phyloP scores from a whole-genome alignment of 345 rosid species.

The Brassica rapa region DNA sequence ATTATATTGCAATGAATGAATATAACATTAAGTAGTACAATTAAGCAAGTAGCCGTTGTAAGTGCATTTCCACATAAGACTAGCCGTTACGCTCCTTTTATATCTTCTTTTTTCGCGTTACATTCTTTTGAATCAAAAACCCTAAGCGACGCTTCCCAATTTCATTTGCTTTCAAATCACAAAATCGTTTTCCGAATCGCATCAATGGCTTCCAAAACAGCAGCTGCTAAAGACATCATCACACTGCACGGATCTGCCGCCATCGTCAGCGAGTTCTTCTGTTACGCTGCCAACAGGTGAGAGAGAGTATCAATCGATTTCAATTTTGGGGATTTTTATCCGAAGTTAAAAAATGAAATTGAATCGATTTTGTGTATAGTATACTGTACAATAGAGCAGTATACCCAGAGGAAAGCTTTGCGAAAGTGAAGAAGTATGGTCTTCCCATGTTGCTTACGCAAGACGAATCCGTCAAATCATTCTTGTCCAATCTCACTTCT shows the following conservation, averaged over 20 bases:
- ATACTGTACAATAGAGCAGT: constrained; percentile 94
- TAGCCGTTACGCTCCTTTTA: constrained; percentile 39
- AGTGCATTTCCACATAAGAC: constrained; percentile 23
- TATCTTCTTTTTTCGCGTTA: not conserved
- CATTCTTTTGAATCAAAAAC: not conserved
- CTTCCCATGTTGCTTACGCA: constrained; percentile 88
- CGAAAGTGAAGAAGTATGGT: constrained; percentile 93
- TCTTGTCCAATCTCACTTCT: constrained; percentile 59
- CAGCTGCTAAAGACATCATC: constrained; percentile 89
- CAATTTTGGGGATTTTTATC: not conserved
- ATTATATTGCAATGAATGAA: no score
- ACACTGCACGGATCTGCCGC: constrained; percentile 97
- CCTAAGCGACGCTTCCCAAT: constrained; percentile 3
- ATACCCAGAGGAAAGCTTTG: constrained; percentile 91
- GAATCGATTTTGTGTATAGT: constrained; percentile 45
- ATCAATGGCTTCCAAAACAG: constrained; percentile 68
- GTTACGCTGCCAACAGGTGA: constrained; percentile 99
- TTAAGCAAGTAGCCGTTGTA: constrained; percentile 33
- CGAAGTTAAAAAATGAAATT: constrained; percentile 24
- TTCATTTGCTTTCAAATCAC: not conserved
- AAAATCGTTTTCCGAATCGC: not conserved
- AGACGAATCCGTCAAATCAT: constrained; percentile 86
- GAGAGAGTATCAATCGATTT: not conserved
- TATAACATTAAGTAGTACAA: not conserved
- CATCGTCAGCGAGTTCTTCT: constrained; percentile 94